Conservation (phyloP, 1,139 yeast genomes). For the Hyphopichia buzzinii region DNA sequence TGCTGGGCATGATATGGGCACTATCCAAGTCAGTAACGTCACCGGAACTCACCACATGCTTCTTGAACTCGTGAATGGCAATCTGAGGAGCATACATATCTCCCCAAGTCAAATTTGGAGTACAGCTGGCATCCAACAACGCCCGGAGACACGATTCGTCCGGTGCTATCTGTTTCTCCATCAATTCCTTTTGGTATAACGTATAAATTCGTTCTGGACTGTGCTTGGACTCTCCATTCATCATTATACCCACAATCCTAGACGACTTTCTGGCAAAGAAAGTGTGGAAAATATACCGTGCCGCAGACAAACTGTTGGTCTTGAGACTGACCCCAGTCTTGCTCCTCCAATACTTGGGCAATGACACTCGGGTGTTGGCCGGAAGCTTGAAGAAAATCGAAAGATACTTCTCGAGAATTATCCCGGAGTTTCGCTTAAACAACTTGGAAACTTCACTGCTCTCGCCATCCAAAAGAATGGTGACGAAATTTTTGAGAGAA, state of each 20-base stretch:
- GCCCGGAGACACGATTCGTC: conserved; percentile 42
- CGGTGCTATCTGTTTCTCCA: conserved; percentile 19
- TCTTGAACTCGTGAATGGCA: conserved; percentile 57
- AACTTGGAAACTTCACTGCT: conserved; percentile 1
- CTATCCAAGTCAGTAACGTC: conserved; percentile 20
- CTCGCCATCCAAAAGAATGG: conserved; percentile 6
- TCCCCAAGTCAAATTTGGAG: conserved; percentile 37
- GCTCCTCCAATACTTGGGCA: conserved; percentile 1
- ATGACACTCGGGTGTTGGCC: background rate
- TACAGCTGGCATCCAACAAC: conserved; percentile 38
- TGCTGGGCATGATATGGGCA: conserved; percentile 40
- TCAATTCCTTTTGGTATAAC: conserved; percentile 28
- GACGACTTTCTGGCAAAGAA: conserved; percentile 21
- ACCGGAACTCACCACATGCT: conserved; percentile 27
- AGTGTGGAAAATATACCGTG: conserved; percentile 21
- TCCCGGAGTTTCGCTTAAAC: conserved; percentile 9
- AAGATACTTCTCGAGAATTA: conserved; percentile 31
- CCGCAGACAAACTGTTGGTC: conserved; percentile 7
- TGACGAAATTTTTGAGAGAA: conserved; percentile 20
- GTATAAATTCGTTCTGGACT: conserved; percentile 35
- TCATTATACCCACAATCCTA: conserved; percentile 31
- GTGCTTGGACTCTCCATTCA: conserved; percentile 45
- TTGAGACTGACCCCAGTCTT: background rate
- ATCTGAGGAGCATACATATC: conserved; percentile 56
- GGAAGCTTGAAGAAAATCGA: conserved; percentile 17